phyloP scores from a whole-genome alignment of 345 rosid genomes.

The Eucalyptus regnans region DNA sequence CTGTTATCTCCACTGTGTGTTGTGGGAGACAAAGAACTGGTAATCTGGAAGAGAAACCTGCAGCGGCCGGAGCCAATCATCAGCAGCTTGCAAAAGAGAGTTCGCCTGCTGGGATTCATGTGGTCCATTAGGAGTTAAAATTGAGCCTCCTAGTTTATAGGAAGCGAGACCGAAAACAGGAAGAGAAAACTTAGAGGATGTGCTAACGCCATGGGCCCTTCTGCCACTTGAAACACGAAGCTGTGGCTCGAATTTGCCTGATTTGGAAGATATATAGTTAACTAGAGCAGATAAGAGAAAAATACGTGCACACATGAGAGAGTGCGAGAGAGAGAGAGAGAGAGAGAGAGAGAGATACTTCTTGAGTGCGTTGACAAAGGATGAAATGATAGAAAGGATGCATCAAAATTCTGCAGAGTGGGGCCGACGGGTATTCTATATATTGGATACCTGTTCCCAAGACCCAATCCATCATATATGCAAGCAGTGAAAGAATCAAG shows the following conservation, averaged over 20 bases:
- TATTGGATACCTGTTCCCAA: constrained; percentile 64
- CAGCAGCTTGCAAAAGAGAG: constrained; percentile 31
- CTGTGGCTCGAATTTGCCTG: constrained; percentile 24
- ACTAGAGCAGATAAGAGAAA: not conserved
- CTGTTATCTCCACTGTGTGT: constrained; percentile 24
- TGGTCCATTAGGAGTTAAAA: constrained; percentile 30
- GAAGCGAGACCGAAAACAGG: constrained; percentile 71
- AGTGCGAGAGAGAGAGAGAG: not conserved
- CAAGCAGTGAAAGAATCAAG: not conserved
- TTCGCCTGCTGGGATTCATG: constrained; percentile 25
- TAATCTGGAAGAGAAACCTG: constrained; percentile 47
- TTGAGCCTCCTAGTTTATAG: constrained; percentile 54
- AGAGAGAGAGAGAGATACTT: constrained; percentile 22
- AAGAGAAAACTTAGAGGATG: constrained; percentile 25
- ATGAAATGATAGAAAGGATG: constrained; percentile 81
- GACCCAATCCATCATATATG: not conserved
- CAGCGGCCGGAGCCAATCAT: constrained; percentile 27
- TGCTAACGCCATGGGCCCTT: constrained; percentile 19
- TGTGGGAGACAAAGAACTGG: constrained; percentile 35
- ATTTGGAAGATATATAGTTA: not conserved
- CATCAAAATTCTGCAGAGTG: constrained; percentile 62
- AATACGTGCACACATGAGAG: not conserved
- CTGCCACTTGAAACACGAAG: constrained; percentile 2
- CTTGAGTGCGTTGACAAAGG: constrained; percentile 35
- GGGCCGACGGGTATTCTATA: constrained; percentile 80